phyloP scores from a whole-genome alignment of 73 alveolate species.

The Stentor coeruleus region DNA sequence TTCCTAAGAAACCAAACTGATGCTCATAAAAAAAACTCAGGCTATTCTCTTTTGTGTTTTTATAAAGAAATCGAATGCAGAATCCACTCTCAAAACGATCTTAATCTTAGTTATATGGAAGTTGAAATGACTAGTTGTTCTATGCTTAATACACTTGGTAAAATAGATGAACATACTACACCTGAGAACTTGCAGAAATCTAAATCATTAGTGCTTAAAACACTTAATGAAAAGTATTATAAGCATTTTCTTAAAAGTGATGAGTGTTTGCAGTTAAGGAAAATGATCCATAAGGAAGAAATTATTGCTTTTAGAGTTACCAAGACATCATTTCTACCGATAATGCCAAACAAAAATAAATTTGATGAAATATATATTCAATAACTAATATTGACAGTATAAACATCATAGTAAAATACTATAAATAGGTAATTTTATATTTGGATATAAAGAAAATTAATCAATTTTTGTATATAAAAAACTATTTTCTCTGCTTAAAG shows the following conservation, averaged over 20 bases:
- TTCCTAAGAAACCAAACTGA: slow-evolving; percentile 1
- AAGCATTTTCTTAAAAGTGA: not conserved
- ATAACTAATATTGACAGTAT: no score
- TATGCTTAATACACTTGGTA: not conserved
- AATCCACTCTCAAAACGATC: not conserved
- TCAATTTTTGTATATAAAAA: no score
- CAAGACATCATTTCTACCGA: slow-evolving; percentile 18
- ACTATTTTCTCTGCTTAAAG: no score
- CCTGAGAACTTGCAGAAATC: not conserved
- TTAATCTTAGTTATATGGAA: not conserved
- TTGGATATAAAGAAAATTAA: no score
- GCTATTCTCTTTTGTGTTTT: not conserved
- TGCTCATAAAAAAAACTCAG: not conserved
- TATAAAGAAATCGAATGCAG: not conserved
- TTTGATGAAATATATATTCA: not conserved
- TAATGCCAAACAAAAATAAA: not conserved
- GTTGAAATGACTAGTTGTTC: not conserved
- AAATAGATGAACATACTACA: not conserved
- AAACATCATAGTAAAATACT: no score
- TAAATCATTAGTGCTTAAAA: not conserved
- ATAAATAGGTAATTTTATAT: no score
- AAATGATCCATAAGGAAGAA: not conserved
- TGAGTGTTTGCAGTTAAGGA: not conserved
- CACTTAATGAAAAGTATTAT: not conserved
- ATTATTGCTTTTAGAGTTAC: not conserved